Evolutionary conservation across 495 filamentous ascomycete species (phyloP), one percentile per base, ranked within the genome.

Genomic region (Penicillium lividum): DNA sequence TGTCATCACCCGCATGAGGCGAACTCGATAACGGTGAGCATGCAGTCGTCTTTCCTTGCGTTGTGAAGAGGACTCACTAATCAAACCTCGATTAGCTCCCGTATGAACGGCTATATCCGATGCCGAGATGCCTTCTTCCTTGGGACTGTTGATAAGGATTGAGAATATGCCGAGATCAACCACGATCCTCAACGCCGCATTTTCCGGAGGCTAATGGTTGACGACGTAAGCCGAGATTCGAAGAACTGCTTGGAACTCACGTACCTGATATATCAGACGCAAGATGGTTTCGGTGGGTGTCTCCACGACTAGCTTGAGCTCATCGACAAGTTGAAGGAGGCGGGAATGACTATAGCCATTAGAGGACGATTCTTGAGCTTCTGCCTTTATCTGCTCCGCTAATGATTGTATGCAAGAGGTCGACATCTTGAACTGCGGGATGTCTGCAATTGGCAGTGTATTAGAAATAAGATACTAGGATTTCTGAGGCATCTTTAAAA

Each of bases 271-370:
- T 13, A 62, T 62, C 25, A 62, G 40, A 0, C 59, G 49, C 3
- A 62, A 51, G 44, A 62, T 51, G 0, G 59, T 62, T 28, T 62
- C 59, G 22, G 59, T 62, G 4, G 59, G 59, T 45, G 59, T 62
- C 13, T 62, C 59, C 36, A 62, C 36, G 6, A 51, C 50, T 15
- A 62, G 28, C 44, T 57, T 62, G 10, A 62, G 45, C 10, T 62
- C 54, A 38, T 62, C 55, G 9, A 54, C 42, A 25, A 57, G 50
- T 30, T 54, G 51, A 45, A 62, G 54, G 33, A 62, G 50, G n/a
- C 51, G 54, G 13, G 45, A 50, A 58, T 58, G 59, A 36, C 22
- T 9, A 38, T 60, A 36, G 25, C 46, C 58, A 29, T 45, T 7
- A 7, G 5, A 5, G 22, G 15, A n/a, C 13, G 58, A 28, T 2